Evolutionary conservation across 139 green algal species (phyloP).

Genomic region (Chlorella sp.): DNA sequence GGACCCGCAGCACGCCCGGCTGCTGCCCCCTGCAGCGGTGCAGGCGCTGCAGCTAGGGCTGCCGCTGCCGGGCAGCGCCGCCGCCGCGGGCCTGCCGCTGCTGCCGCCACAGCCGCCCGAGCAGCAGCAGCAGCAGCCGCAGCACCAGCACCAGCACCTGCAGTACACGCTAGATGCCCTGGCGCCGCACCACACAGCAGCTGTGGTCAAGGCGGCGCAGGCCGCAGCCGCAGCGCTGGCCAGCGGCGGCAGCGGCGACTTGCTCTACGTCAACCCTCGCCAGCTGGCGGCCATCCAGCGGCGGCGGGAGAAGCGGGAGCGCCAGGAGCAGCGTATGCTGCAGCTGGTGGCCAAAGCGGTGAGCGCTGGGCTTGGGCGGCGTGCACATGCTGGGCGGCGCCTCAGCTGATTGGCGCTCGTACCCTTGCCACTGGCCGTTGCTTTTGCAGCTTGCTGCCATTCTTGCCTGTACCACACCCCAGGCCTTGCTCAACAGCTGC

Average conservation of each 20-base stretch:
- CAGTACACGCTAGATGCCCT: background rate
- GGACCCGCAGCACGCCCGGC: too few species aligned
- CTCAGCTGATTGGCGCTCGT: too few species aligned
- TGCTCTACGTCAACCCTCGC: background rate
- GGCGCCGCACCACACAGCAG: background rate
- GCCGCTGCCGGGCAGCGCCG: too few species aligned
- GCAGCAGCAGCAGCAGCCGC: background rate
- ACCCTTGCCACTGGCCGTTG: too few species aligned
- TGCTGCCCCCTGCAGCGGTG: background rate
- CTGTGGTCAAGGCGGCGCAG: background rate
- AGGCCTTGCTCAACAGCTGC: too few species aligned
- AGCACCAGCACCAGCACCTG: background rate
- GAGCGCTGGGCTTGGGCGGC: background rate
- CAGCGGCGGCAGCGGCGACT: background rate
- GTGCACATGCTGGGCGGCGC: too few species aligned
- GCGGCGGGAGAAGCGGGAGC: constrained; percentile 11
- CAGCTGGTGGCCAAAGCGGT: background rate
- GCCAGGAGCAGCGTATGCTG: background rate
- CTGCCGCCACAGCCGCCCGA: background rate
- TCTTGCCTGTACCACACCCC: too few species aligned
- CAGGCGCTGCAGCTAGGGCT: background rate
- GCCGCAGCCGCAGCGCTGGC: background rate
- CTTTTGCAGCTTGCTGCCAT: too few species aligned
- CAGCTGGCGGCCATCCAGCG: constrained; percentile 21
- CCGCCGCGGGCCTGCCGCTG: background rate